A percentile compares a stretch with the other conserved stretches of the same genome.
Conservation (phyloP, 148 eudicot genomes). For the Suaeda aralocaspica region DNA sequence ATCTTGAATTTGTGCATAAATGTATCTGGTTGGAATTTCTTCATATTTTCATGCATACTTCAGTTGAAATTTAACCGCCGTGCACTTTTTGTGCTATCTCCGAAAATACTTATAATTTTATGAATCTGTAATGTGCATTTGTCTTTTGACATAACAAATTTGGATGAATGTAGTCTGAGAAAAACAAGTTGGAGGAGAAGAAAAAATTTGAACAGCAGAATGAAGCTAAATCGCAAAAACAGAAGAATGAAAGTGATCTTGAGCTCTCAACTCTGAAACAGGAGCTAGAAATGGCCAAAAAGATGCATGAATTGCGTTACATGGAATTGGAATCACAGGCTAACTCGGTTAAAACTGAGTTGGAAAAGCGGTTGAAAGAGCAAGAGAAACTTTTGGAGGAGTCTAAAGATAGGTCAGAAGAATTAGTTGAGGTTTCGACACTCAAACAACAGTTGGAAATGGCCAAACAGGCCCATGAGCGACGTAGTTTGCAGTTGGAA, state of each 20-base stretch:
- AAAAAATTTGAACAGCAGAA: constrained; percentile 50
- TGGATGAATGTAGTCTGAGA: constrained; percentile 21
- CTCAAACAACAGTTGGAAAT: constrained; percentile 44
- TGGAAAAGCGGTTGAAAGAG: constrained; percentile 56
- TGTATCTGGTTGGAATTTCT: no score
- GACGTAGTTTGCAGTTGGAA: constrained; percentile 37
- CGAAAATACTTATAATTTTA: background rate
- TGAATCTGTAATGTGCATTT: background rate
- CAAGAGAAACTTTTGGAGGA: constrained; percentile 39
- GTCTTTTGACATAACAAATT: constrained; percentile 13
- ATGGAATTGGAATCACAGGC: constrained; percentile 40
- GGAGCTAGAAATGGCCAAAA: constrained; percentile 47
- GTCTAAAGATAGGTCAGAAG: constrained; percentile 45
- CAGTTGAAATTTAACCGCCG: no score
- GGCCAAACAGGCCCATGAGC: constrained; percentile 53
- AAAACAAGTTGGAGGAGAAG: constrained; percentile 27
- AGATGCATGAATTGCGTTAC: constrained; percentile 43
- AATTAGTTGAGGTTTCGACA: constrained; percentile 34
- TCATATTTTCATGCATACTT: no score
- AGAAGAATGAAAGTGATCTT: constrained; percentile 39
- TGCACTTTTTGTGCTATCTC: background rate
- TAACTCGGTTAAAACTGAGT: constrained; percentile 34
- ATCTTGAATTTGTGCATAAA: no score
- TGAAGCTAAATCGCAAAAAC: constrained; percentile 34
- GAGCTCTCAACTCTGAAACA: constrained; percentile 36